phyloP scores from a whole-genome alignment of 257 asterid genomes.

The Ajuga chamaepitys region DNA sequence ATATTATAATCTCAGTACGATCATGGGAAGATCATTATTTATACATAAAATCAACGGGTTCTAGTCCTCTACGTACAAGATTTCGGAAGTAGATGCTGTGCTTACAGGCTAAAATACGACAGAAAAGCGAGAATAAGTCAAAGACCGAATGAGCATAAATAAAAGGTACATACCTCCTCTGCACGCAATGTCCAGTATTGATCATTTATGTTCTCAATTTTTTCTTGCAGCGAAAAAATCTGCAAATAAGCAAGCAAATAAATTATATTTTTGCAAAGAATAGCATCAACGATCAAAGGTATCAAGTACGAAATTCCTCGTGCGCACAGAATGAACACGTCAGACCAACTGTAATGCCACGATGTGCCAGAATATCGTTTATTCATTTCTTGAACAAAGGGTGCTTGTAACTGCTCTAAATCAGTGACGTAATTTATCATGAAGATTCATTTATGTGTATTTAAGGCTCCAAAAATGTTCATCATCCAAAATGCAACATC shows the following conservation, averaged over 20 bases:
- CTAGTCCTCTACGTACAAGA: neutral
- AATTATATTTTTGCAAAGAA: neutral
- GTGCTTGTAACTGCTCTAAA: neutral
- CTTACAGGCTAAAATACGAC: neutral
- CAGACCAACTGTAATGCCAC: too few relatives aligned
- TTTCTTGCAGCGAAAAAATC: conserved; percentile 67
- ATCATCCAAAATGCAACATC: neutral
- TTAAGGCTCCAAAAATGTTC: neutral
- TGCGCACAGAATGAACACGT: neutral
- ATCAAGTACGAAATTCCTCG: neutral
- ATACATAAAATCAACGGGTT: neutral
- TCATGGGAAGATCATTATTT: neutral
- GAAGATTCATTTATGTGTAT: neutral
- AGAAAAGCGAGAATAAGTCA: neutral
- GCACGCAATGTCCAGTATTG: conserved; percentile 87
- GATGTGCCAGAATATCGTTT: neutral
- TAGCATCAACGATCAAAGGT: neutral
- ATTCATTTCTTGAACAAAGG: neutral
- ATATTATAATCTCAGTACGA: neutral
- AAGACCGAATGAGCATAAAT: neutral
- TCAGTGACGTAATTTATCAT: neutral
- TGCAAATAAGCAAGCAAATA: conserved; percentile 28
- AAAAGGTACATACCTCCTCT: conserved; percentile 53
- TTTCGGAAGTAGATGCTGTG: neutral
- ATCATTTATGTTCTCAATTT: conserved; percentile 83